Evolutionary conservation across 176 grass and related monocot genomes (phyloP).

Genomic region (Zea luxurians): DNA sequence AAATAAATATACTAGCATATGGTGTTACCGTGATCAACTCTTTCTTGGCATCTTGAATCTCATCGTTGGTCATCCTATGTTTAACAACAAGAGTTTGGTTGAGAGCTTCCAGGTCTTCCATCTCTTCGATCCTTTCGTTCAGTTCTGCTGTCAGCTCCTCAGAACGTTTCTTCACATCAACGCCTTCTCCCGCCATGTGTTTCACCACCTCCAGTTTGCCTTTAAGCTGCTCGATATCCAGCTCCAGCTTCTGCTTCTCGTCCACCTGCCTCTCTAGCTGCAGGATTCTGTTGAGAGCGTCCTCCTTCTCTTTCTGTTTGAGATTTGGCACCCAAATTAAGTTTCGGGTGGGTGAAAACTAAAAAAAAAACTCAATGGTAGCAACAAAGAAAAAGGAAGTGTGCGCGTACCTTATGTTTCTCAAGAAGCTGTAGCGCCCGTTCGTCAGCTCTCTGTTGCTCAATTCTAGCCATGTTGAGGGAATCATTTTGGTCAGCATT

Average conservation of each 20-base stretch:
- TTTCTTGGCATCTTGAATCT: conserved; percentile 52
- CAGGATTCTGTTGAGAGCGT: conserved; percentile 46
- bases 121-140: conserved; percentile 36
- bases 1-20: background rate
- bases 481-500: conserved; percentile 42
- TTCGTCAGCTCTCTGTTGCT: conserved; percentile 49
- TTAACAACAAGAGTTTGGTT: conserved; percentile 52
- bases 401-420: conserved; percentile 46
- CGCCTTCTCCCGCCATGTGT: conserved; percentile 48
- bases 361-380: background rate
- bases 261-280: conserved; percentile 46
- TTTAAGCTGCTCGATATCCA: conserved; percentile 50
- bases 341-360: background rate
- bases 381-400: conserved; percentile 3
- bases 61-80: conserved; percentile 48
- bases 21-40: conserved; percentile 42
- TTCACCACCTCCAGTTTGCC: conserved; percentile 49
- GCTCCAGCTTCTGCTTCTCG: conserved; percentile 52
- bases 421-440: conserved; percentile 36
- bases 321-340: conserved; percentile 18
- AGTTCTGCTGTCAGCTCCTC: conserved; percentile 41
- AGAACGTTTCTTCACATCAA: conserved; percentile 44
- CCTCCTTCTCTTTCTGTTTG: conserved; percentile 52
- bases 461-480: conserved; percentile 50
- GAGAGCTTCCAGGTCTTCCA: conserved; percentile 48